Conservation (phyloP, 306 rosid species). For the Rosa persica region DNA sequence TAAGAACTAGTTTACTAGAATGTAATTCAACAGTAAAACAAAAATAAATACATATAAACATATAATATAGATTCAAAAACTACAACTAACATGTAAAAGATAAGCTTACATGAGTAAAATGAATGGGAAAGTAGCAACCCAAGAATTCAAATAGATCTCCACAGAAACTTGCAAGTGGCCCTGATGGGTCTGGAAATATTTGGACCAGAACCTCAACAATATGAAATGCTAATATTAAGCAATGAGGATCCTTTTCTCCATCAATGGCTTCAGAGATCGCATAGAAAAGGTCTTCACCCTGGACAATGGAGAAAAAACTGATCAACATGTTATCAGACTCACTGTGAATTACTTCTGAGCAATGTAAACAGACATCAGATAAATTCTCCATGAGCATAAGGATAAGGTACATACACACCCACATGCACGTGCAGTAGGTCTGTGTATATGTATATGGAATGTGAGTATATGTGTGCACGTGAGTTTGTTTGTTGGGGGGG, state of each 20-base stretch:
- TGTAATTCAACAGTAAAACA: background rate
- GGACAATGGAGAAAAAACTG: conserved; percentile 33
- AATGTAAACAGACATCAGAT: conserved; percentile 8
- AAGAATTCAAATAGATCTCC: conserved; percentile 72
- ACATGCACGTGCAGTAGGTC: background rate
- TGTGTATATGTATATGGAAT: background rate
- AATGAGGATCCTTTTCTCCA: conserved; percentile 88
- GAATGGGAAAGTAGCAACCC: conserved; percentile 91
- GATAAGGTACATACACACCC: background rate
- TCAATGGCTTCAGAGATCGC: conserved; percentile 87
- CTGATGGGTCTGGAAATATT: conserved; percentile 73
- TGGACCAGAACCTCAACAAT: conserved; percentile 57
- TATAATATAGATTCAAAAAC: conserved; percentile 18
- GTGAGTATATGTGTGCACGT: background rate
- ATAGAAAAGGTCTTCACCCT: conserved; percentile 76
- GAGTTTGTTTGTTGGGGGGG: too few relatives aligned
- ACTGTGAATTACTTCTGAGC: background rate
- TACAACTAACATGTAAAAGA: conserved; percentile 2
- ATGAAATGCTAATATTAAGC: conserved; percentile 71
- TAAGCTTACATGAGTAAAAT: conserved; percentile 91
- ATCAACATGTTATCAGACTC: conserved; percentile 6
- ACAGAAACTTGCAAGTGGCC: conserved; percentile 59
- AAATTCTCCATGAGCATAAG: background rate
- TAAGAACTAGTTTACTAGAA: background rate
- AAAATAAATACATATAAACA: background rate